These are phyloP conservation scores for Penicillium sclerotigenum DNA, from an alignment of 2,329 filamentous ascomycete genomes.

Conservation along the genomic window DNA sequence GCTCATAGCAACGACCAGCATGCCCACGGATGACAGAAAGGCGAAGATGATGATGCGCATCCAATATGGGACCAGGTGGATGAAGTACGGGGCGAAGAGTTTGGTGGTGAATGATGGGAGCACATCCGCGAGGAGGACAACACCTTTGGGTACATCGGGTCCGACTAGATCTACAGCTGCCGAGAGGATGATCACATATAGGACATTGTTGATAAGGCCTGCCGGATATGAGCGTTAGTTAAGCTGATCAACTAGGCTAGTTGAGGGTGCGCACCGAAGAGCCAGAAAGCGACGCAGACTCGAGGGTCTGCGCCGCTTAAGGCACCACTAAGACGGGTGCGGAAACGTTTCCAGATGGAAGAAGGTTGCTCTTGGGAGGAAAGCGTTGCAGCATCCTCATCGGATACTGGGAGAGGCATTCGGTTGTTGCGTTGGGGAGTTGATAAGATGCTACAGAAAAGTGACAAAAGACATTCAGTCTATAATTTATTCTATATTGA, in stretches of 20 bases:
- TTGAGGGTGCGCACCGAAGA: conserved; percentile 66
- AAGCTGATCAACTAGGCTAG: conserved; percentile 12
- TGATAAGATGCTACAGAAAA: conserved; percentile 1
- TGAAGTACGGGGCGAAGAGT: conserved; percentile 87
- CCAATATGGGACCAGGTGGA: conserved; percentile 79
- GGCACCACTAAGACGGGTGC: conserved; percentile 60
- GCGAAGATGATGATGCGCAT: conserved; percentile 73
- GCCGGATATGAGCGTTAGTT: conserved; percentile 8
- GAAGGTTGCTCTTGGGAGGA: conserved; percentile 50
- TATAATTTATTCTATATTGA: neutral
- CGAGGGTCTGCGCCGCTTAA: conserved; percentile 67
- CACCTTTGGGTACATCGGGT: conserved; percentile 76
- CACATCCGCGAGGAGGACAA: conserved; percentile 90
- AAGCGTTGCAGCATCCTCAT: conserved; percentile 36
- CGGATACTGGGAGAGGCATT: conserved; percentile 26
- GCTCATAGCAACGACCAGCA: conserved; percentile 83
- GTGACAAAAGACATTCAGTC: neutral
- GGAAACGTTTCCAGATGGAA: conserved; percentile 72
- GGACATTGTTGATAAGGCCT: conserved; percentile 94
- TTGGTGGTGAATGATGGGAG: conserved; percentile 86
- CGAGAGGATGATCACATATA: conserved; percentile 95
- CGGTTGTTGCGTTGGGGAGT: conserved; percentile 10
- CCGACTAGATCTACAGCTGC: conserved; percentile 94
- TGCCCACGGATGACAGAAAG: conserved; percentile 72
- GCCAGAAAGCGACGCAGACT: conserved; percentile 82